A percentile compares a stretch with the other conserved stretches of the same genome.
phyloP scores from a whole-genome alignment of 495 filamentous ascomycete species.

The Cercophora newfieldiana region DNA sequence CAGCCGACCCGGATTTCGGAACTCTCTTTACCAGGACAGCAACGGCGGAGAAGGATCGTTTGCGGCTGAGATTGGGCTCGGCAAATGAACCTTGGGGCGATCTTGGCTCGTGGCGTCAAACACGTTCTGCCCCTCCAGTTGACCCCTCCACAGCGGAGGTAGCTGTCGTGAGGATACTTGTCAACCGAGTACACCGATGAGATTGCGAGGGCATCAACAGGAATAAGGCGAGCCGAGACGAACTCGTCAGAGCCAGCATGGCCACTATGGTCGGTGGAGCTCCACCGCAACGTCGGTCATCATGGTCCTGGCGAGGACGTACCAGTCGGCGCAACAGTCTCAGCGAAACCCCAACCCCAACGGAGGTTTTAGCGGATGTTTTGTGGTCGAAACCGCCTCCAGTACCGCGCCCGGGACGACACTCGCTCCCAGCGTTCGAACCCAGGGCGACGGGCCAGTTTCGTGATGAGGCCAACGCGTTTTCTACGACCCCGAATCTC shows the following conservation, averaged over 20 bases:
- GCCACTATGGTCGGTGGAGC: background rate
- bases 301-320: constrained; percentile 14
- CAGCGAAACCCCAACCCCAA: background rate
- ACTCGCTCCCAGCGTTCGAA: constrained; percentile 21
- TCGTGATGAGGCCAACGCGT: constrained; percentile 3
- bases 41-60: background rate
- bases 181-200: background rate
- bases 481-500: constrained; percentile 6
- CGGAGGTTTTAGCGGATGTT: background rate
- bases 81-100: constrained; percentile 6
- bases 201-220: background rate
- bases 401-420: constrained; percentile 7
- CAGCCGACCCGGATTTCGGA: background rate
- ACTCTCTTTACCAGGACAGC: background rate
- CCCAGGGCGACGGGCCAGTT: constrained; percentile 13
- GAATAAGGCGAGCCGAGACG: background rate
- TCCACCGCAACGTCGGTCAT: constrained; percentile 9
- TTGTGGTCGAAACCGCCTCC: background rate
- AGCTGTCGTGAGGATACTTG: too few species aligned
- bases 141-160: background rate
- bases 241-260: background rate
- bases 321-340: constrained; percentile 8
- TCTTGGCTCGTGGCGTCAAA: background rate
- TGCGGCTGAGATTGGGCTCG: constrained; percentile 6
- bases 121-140: background rate